phyloP scores from a whole-genome alignment of 805 yeast species.

The Kluyveromyces siamensis region DNA sequence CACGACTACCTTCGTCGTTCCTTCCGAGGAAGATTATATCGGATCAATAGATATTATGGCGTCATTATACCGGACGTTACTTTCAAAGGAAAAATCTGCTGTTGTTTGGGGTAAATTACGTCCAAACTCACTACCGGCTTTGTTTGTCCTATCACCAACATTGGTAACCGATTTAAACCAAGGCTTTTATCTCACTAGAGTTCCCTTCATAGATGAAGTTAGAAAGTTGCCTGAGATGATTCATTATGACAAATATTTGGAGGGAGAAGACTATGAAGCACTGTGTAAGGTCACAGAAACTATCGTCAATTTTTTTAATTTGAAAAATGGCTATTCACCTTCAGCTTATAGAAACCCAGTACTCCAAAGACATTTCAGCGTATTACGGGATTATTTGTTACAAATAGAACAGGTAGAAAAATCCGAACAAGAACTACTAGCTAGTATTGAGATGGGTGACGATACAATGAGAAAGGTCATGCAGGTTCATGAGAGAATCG shows the following conservation, averaged over 20 bases:
- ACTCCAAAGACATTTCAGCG: slow-evolving; percentile 55
- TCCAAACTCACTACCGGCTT: slow-evolving; percentile 41
- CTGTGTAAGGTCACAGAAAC: slow-evolving; percentile 17
- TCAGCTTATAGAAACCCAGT: slow-evolving; percentile 53
- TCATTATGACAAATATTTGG: slow-evolving; percentile 2
- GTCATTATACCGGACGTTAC: slow-evolving; percentile 54
- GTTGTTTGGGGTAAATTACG: slow-evolving; percentile 65
- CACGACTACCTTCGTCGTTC: slow-evolving; percentile 56
- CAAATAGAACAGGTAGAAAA: slow-evolving; percentile 33
- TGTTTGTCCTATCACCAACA: slow-evolving; percentile 56
- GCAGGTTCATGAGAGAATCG: slow-evolving; percentile 23
- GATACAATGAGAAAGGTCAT: slow-evolving; percentile 28
- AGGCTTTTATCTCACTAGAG: slow-evolving; percentile 59
- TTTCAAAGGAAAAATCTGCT: slow-evolving; percentile 44
- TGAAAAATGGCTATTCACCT: slow-evolving; percentile 47
- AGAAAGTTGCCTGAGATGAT: slow-evolving; percentile 48
- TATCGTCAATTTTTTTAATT: slow-evolving; percentile 33
- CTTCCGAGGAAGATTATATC: slow-evolving; percentile 48
- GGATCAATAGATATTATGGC: slow-evolving; percentile 64
- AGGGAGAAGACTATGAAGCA: slow-evolving; percentile 16
- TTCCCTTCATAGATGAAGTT: slow-evolving; percentile 73
- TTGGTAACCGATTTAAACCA: slow-evolving; percentile 33
- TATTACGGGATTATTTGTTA: slow-evolving; percentile 55
- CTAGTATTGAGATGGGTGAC: slow-evolving; percentile 19
- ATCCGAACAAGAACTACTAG: slow-evolving; percentile 3